Percentiles rank a stretch among this genome's conserved stretches.
Conservation (phyloP, 495 filamentous ascomycete species). For the Hypomontagnella monticulosa region DNA sequence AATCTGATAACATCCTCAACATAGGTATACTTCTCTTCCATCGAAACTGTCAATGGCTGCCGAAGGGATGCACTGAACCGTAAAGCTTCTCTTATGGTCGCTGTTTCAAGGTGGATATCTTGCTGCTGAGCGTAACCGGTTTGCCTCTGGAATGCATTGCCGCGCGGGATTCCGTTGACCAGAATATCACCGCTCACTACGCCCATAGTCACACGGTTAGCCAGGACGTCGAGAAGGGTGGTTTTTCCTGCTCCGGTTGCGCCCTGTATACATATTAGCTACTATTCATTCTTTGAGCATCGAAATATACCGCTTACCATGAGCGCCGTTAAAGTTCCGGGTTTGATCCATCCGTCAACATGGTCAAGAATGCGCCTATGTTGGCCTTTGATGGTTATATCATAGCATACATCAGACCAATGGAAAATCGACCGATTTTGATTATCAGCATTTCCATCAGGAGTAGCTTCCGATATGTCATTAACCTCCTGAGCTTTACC, state of each 20-base stretch:
- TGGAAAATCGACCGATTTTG: slow-evolving; percentile 76
- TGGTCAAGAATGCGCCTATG: slow-evolving; percentile 78
- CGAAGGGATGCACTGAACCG: slow-evolving; percentile 74
- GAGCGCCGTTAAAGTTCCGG: slow-evolving; percentile 85
- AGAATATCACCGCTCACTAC: slow-evolving; percentile 82
- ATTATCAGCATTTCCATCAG: slow-evolving; percentile 53
- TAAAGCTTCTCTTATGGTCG: slow-evolving; percentile 77
- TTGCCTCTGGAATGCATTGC: slow-evolving; percentile 79
- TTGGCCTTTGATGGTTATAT: slow-evolving; percentile 83
- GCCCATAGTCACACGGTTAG: slow-evolving; percentile 84
- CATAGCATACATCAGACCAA: slow-evolving; percentile 86
- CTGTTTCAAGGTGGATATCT: slow-evolving; percentile 81
- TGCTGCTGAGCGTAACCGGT: slow-evolving; percentile 93
- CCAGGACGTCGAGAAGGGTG: slow-evolving; percentile 75
- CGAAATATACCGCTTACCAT: slow-evolving; percentile 71
- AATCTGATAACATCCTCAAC: slow-evolving; percentile 80
- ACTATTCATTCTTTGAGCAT: not conserved
- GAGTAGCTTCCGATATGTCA: slow-evolving; percentile 46
- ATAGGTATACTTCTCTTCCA: slow-evolving; percentile 72
- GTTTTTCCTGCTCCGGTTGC: slow-evolving; percentile 78
- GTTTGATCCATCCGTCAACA: slow-evolving; percentile 90
- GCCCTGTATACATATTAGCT: slow-evolving; percentile 56
- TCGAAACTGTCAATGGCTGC: slow-evolving; percentile 67
- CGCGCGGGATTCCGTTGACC: slow-evolving; percentile 73
- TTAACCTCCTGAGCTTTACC: slow-evolving; percentile 65